These are phyloP conservation scores for Monilinia vaccinii-corymbosi DNA, from an alignment of 2,329 filamentous ascomycete species.

Conservation along the genomic window DNA sequence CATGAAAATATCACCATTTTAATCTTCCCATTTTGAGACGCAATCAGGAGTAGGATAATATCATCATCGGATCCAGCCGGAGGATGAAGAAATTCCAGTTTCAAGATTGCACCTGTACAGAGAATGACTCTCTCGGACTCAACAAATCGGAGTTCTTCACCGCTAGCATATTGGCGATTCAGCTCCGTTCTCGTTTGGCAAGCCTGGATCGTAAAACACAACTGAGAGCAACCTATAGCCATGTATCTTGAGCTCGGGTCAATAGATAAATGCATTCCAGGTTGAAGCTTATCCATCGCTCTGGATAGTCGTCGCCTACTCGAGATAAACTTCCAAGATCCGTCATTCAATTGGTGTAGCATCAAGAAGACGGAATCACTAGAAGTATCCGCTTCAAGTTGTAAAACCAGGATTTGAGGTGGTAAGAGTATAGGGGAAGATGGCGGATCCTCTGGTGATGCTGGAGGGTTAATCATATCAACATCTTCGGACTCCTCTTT, in stretches of 20 bases:
- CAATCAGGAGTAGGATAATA: conserved; percentile 66
- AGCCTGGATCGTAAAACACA: conserved; percentile 62
- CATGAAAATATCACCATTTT: conserved; percentile 52
- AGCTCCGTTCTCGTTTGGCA: conserved; percentile 48
- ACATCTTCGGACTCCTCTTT: conserved; percentile 23
- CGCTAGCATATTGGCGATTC: conserved; percentile 39
- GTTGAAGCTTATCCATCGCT: conserved; percentile 43
- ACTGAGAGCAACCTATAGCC: conserved; percentile 62
- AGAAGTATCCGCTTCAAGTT: conserved; percentile 47
- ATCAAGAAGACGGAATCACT: conserved; percentile 72
- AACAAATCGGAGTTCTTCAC: conserved; percentile 49
- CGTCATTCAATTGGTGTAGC: conserved; percentile 42
- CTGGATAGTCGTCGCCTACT: conserved; percentile 47
- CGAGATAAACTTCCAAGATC: conserved; percentile 32
- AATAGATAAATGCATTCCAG: conserved; percentile 59
- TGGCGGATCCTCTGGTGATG: not conserved
- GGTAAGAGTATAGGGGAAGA: conserved; percentile 39
- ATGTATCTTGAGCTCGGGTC: conserved; percentile 65
- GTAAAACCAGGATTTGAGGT: conserved; percentile 72
- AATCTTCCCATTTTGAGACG: conserved; percentile 40
- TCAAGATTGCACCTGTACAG: conserved; percentile 67
- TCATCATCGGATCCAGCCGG: conserved; percentile 54
- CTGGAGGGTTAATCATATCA: conserved; percentile 5
- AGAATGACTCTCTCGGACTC: conserved; percentile 29
- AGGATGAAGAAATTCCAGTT: conserved; percentile 79